A percentile compares a stretch with the other conserved stretches of the same genome.
Conservation (phyloP, 345 rosid genomes). For the Pugionium dolabratum region DNA sequence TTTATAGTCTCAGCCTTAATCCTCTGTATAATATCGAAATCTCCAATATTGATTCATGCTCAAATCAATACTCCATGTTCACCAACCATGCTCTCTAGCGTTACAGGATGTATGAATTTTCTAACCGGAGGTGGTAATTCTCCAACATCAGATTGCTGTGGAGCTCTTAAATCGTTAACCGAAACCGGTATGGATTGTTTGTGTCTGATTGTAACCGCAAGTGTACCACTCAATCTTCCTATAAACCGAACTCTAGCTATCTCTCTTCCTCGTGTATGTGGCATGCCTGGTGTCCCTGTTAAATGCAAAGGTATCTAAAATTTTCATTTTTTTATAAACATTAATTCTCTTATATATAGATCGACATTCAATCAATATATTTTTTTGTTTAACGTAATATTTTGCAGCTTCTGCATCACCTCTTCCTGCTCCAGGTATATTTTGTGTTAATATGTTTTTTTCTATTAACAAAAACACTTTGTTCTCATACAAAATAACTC, state of each 20-base stretch:
- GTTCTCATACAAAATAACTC: too few relatives aligned
- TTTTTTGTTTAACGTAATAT: conserved; percentile 12
- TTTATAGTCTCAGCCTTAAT: conserved; percentile 14
- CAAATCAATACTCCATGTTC: conserved; percentile 64
- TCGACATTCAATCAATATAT: neutral
- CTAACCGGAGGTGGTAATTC: conserved; percentile 62
- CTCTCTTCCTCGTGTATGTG: conserved; percentile 84
- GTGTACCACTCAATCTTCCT: conserved; percentile 69
- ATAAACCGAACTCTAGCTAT: conserved; percentile 75
- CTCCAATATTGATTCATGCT: conserved; percentile 40
- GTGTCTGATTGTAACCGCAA: conserved; percentile 67
- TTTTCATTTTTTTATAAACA: neutral
- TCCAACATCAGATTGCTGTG: conserved; percentile 65
- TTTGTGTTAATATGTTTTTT: neutral
- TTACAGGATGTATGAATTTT: conserved; percentile 73
- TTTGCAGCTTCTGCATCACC: conserved; percentile 59
- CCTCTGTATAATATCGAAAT: conserved; percentile 4
- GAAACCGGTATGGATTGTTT: conserved; percentile 60
- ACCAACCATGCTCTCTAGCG: conserved; percentile 48
- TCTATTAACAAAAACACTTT: conserved; percentile 2
- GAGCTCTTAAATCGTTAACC: conserved; percentile 61
- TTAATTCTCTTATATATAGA: too few relatives aligned
- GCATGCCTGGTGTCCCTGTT: conserved; percentile 69
- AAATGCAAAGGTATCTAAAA: conserved; percentile 64
- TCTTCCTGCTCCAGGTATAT: conserved; percentile 77